Base-by-base conservation (phyloP, 2,329 filamentous ascomycete species). In the Diaporthe capsici region DNA sequence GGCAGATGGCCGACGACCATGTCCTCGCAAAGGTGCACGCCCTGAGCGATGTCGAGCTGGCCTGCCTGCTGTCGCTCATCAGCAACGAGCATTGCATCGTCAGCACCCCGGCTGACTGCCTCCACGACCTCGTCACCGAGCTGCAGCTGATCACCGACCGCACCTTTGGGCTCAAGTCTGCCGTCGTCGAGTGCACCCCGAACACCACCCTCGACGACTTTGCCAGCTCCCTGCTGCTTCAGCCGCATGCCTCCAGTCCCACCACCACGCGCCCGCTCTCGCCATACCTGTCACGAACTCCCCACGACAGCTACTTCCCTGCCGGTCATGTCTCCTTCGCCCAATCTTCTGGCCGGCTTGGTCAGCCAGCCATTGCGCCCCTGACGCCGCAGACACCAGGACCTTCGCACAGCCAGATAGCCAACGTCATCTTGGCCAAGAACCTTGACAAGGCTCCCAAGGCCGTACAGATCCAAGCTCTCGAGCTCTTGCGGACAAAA, bases 21-120 rank as follows among this genome's bases (percentile, higher is more conserved):
- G 87, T 95, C 77, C 86, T 93, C 77, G 87, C 90, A 78, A 93
- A 93, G 83, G 90, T 97, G 80, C 94, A 96, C 81, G 90, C 91
- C 79, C 88, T 98, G 78, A 94, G 93, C 81, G 96, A 98, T 85
- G 89, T 98, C 55, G 96, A 98, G 85, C 91, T 98, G 76, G 97
- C 96, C 34, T 86, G 94, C 20, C 89, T 98, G 55, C 90, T 98
- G 70, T 96, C 94, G 82, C 90, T 98, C 71, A 89, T 95, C 77
- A 92, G 93, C 76, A 90, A 93, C 78, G 94, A 98, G 83, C 96
- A 98, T 84, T 98, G 95, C 85, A 92, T 98, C 80, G 92, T 98
- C 81, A 93, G 95, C 84, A 94, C 94, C 22, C 90, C 92, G 3
- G 83, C 86, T 6, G 86, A 90, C 49, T 85, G 87, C 71, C 85